Percentiles rank a stretch among this genome's conserved stretches.
These are phyloP conservation scores for Arabidopsis suecica DNA, from an alignment of 345 rosid species.

Conservation along the genomic window DNA sequence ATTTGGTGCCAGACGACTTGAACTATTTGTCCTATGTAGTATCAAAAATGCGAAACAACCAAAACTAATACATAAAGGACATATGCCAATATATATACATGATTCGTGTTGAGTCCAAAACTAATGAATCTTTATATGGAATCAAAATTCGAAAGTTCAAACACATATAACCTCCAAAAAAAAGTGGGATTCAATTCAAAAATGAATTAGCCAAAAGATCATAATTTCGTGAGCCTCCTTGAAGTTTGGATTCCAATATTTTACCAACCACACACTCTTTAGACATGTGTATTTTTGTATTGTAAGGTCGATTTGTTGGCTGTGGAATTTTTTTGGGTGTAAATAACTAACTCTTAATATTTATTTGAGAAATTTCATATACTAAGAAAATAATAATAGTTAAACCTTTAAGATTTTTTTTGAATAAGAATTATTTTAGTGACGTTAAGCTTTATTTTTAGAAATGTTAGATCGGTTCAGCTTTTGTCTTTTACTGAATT, in stretches of 20 bases:
- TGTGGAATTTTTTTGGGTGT: background rate
- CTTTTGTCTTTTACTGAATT: background rate
- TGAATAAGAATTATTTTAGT: background rate
- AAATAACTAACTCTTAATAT: no score
- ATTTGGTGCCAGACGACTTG: background rate
- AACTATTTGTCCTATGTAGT: background rate
- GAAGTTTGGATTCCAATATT: slow-evolving; percentile 9
- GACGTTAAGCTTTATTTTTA: background rate
- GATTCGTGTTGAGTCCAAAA: background rate
- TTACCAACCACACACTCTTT: slow-evolving; percentile 11
- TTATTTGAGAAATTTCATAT: background rate
- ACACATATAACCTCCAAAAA: background rate
- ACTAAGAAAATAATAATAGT: background rate
- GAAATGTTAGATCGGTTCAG: background rate
- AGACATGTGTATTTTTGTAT: background rate
- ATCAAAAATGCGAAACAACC: background rate
- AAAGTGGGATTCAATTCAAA: background rate
- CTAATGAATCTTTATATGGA: background rate
- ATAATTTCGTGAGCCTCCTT: background rate
- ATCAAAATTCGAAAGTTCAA: background rate
- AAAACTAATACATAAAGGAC: background rate
- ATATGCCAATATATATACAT: no score
- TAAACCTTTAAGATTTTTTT: background rate
- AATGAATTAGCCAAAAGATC: background rate
- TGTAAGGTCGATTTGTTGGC: background rate